Conservation (phyloP, 768 basidiomycete species). For the Fomitopsis serialis region DNA sequence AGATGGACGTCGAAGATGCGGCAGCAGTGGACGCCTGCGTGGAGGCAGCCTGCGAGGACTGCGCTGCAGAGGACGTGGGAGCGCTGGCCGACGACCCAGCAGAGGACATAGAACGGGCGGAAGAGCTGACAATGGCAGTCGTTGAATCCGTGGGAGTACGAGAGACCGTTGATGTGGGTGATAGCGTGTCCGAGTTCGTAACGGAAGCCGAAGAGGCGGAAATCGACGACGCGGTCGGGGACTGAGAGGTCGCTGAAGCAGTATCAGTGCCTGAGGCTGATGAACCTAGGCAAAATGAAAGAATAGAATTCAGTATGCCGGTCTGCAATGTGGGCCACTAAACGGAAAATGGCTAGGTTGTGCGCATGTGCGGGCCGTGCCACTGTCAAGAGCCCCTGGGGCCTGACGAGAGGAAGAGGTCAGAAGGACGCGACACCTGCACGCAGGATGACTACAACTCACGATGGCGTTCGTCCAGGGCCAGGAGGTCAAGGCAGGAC, state of each 20-base stretch:
- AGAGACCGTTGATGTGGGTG: not conserved
- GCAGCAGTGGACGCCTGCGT: not conserved
- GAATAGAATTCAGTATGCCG: not conserved
- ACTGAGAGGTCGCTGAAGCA: not conserved
- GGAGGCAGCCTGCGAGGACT: not conserved
- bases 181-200: not conserved
- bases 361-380: not conserved
- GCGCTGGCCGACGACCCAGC: not conserved
- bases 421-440: not conserved
- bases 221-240: not conserved
- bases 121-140: not conserved
- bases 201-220: not conserved
- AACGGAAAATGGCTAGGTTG: not conserved
- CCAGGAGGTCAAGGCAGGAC: not conserved
- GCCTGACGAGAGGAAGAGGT: not conserved
- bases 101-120: conserved; percentile 5
- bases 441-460: no score
- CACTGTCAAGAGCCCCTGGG: not conserved
- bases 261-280: not conserved
- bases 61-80: conserved; percentile 1
- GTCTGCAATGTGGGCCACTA: not conserved
- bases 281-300: not conserved
- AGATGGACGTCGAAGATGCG: not conserved
- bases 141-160: not conserved
- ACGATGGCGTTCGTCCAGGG: not conserved